Conservation (phyloP, 108 stramenopile genomes). For the Nitzschia palea region DNA sequence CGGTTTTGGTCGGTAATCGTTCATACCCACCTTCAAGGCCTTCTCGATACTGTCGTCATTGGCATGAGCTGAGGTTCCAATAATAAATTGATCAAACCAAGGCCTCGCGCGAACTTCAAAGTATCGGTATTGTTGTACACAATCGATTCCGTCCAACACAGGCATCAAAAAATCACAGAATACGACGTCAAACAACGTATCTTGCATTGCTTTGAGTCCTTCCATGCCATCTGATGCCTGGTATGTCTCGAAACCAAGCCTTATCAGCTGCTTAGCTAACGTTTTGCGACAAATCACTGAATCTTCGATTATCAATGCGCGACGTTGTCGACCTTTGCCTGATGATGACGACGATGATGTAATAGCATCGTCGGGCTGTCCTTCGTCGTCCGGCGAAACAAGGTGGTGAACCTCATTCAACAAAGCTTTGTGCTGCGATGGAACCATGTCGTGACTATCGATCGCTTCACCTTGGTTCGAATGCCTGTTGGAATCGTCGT, state of each 20-base stretch:
- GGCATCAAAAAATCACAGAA: constrained; percentile 81
- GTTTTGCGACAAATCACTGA: constrained; percentile 54
- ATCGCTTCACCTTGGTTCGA: too few species aligned
- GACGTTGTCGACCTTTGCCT: constrained; percentile 18
- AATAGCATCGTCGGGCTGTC: not conserved
- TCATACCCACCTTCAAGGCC: constrained; percentile 62
- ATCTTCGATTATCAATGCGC: constrained; percentile 60
- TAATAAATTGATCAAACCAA: constrained; percentile 49
- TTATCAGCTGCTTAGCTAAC: constrained; percentile 41
- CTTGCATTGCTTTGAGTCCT: constrained; percentile 51
- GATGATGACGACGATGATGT: too few species aligned
- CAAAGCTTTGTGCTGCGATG: not conserved
- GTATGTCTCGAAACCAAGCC: constrained; percentile 54
- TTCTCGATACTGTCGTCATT: constrained; percentile 42
- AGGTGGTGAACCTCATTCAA: not conserved
- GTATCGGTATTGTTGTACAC: constrained; percentile 53
- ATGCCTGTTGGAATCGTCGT: not conserved
- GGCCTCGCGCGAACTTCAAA: constrained; percentile 47
- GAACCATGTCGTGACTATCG: not conserved
- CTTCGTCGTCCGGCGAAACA: not conserved
- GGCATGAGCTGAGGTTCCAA: constrained; percentile 66
- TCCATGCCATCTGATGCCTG: constrained; percentile 65
- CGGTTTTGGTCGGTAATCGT: constrained; percentile 55
- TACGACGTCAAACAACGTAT: constrained; percentile 50
- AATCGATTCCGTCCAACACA: constrained; percentile 69